Percentiles rank a stretch among this genome's conserved stretches.
phyloP scores from a whole-genome alignment of 2,329 filamentous ascomycete genomes.

The Pseudogymnoascus sp. region DNA sequence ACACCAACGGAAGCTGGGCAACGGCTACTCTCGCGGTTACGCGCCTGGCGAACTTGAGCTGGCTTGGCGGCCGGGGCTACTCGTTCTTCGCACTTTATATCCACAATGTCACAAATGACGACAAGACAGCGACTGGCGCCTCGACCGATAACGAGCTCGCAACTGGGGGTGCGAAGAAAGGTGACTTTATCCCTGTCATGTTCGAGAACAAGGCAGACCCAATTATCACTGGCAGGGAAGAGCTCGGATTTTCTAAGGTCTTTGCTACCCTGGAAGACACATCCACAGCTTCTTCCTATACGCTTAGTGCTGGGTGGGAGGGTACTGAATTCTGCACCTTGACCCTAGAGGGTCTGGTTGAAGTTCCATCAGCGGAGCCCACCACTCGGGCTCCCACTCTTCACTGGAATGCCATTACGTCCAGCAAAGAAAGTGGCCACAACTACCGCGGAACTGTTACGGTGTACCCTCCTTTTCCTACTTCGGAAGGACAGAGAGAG shows the following conservation, averaged over 20 bases:
- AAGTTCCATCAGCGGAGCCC: not conserved
- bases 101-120: conserved; percentile 45
- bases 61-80: conserved; percentile 55
- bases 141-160: conserved; percentile 42
- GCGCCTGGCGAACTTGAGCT: conserved; percentile 44
- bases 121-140: conserved; percentile 36
- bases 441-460: not conserved
- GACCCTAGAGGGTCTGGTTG: conserved; percentile 10
- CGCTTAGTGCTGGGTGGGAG: conserved; percentile 19
- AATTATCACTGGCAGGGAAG: conserved; percentile 49
- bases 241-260: conserved; percentile 49
- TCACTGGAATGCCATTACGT: conserved; percentile 1
- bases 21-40: conserved; percentile 34
- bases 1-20: conserved; percentile 23
- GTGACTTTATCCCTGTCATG: conserved; percentile 44
- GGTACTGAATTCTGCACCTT: conserved; percentile 17
- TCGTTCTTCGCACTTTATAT: conserved; percentile 51
- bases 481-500: conserved; percentile 9
- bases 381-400: not conserved
- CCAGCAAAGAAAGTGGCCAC: not conserved
- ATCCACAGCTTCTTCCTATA: conserved; percentile 7
- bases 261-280: conserved; percentile 26
- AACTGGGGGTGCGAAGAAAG: conserved; percentile 27
- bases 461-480: not conserved
- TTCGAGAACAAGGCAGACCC: conserved; percentile 51